phyloP scores from a whole-genome alignment of 768 basidiomycete genomes.

The Tulasnella sp. region DNA sequence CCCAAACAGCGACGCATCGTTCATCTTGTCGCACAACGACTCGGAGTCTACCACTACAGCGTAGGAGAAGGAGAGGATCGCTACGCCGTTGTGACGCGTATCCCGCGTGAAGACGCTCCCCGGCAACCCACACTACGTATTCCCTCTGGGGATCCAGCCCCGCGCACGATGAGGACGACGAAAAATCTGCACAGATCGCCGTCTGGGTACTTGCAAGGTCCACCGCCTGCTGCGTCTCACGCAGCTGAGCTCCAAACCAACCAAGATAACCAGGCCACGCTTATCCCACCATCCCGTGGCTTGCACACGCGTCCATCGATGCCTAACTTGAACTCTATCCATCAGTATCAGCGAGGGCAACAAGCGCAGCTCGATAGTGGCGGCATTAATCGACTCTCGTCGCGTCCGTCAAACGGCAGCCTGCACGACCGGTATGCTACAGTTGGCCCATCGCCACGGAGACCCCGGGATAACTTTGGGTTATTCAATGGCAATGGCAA shows the following conservation, averaged over 20 bases:
- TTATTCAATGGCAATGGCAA: constrained; percentile 44
- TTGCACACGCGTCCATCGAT: constrained; percentile 95
- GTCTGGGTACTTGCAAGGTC: constrained; percentile 62
- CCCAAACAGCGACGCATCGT: constrained; percentile 85
- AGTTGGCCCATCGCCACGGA: constrained; percentile 70
- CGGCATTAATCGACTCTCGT: constrained; percentile 41
- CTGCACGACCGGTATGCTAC: constrained; percentile 80
- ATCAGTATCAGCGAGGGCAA: constrained; percentile 53
- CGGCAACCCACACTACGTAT: constrained; percentile 3
- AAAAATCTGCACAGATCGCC: constrained; percentile 73
- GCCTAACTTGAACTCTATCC: constrained; percentile 82
- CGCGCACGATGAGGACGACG: constrained; percentile 25
- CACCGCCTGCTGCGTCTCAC: constrained; percentile 18
- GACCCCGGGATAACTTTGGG: constrained; percentile 49
- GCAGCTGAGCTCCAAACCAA: constrained; percentile 18
- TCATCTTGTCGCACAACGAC: constrained; percentile 91
- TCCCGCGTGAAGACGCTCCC: constrained; percentile 48
- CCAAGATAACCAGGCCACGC: too few relatives aligned
- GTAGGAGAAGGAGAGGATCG: constrained; percentile 87
- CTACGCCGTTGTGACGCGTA: constrained; percentile 87
- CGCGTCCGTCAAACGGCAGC: constrained; percentile 79
- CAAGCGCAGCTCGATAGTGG: neutral
- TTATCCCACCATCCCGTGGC: constrained; percentile 30
- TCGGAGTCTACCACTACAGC: constrained; percentile 90
- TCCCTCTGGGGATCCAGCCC: neutral